Percentiles rank a stretch among this genome's conserved stretches.
Evolutionary conservation across 345 rosid genomes (phyloP).

Genomic region (Citrus cavaleriei): DNA sequence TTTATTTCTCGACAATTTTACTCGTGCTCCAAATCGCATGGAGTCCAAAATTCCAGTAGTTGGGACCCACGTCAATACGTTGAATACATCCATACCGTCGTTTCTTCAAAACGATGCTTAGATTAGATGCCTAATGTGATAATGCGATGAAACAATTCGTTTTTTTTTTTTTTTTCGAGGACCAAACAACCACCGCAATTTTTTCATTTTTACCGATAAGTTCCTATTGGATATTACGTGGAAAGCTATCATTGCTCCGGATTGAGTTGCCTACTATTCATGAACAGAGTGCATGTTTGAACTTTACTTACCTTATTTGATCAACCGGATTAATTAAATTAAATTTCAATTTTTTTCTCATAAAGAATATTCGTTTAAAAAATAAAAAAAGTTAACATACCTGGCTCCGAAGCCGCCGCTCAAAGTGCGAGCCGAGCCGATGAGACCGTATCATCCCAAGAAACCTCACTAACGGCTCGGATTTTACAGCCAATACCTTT

Average conservation of each 20-base stretch:
- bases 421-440: constrained; percentile 49
- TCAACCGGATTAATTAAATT: not conserved
- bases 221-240: not conserved
- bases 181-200: not conserved
- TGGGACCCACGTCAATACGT: constrained; percentile 2
- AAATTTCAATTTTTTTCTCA: not conserved
- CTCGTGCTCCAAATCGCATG: not conserved
- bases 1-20: not conserved
- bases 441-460: constrained; percentile 40
- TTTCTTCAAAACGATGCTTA: not conserved
- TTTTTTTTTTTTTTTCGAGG: not conserved
- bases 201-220: not conserved
- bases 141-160: too few relatives aligned
- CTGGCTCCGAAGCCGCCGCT: constrained; percentile 57
- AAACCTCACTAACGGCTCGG: constrained; percentile 33
- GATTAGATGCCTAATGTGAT: not conserved
- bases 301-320: not conserved
- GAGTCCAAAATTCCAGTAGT: not conserved
- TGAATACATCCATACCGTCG: not conserved
- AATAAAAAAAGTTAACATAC: constrained; percentile 19
- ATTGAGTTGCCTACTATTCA: not conserved
- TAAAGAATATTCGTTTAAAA: constrained; percentile 1
- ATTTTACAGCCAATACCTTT: constrained; percentile 32
- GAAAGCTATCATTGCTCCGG: not conserved
- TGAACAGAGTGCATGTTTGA: not conserved